Base-by-base conservation (phyloP, 495 filamentous ascomycete species). In the Penicillium odoratum region DNA sequence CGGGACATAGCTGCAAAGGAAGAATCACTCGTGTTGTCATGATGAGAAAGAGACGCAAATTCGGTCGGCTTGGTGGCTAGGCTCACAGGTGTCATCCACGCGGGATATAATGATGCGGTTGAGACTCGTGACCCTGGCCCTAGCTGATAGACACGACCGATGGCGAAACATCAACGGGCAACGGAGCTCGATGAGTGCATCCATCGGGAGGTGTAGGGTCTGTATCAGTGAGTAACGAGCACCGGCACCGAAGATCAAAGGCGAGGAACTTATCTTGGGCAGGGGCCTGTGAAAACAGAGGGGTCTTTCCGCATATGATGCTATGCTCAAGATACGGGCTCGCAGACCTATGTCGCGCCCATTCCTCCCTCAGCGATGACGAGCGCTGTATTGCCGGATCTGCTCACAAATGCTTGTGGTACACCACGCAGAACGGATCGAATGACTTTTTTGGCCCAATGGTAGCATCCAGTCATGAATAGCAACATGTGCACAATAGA, bases 251-350 rank as follows among this genome's bases (percentile, higher is more conserved):
- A n/a, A n/a, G n/a, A n/a, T n/a, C n/a, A n/a, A 46, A 46, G 18
- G 44, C 18, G 44, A 26, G 44, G 18, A 46, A 46, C 44, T 46
- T 26, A 46, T 46, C 44, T 46, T 46, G 11, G 44, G 44, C 44
- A 21, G 44, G 44, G 18, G 18, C 44, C 44, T 46, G 11, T 46
- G 3, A 26, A 18, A 26, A 29, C 18, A 31, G 47, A 49, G 15
- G 21, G 21, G 21, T 2, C 47, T 13, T 49, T 49, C n/a, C 25
- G 47, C 47, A 33, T n/a, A 49, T 29, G 18, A 49, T 49, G 6
- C 10, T 33, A 49, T 49, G 15, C 47, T 49, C 15, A 31, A 49
- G 28, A 0, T 49, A 15, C 47, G 29, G 47, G 47, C 26, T 49
- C 47, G 28, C 10, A 49, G 47, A 49, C 47, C 28, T 7, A 49